Base-by-base conservation (phyloP, 2,329 filamentous ascomycete species). In the Fusarium agapanthi region DNA sequence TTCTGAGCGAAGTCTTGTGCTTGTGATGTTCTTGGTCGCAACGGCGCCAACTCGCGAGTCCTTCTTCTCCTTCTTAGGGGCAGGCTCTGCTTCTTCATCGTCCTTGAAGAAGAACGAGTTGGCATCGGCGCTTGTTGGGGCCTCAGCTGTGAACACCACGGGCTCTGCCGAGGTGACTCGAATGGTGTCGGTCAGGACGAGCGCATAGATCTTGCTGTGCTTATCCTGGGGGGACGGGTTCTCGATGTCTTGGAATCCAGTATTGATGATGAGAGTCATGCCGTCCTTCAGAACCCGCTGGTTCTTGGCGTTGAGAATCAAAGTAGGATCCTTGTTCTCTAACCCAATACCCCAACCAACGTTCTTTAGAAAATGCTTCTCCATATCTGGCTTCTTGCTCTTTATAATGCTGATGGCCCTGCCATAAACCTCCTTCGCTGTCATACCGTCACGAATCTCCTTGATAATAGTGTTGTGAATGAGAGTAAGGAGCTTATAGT, bases 71-170 rank as follows among this genome's bases (percentile, higher is more conserved):
- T 97, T 97, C 75, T 96, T 97, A n/a, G 94, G 93, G 15, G 93
- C 89, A 37, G 93, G 93, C 81, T 94, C 91, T 71, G 94, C 90
- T 75, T 97, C 93, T 79, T 97, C 94, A 69, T 97, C 95, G 75
- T 98, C 95, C 80, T 97, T 97, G 86, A 99, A 99, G 84, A 98
- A 98, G 86, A 99, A 99, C 0, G 95, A 97, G 43, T 95, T 95
- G 8, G 95, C 95, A 78, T 98, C 96, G 66, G 97, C 90, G 79
- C 97, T 95, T 34, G 93, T 93, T 5, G 95, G 91, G 1, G 95
- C 95, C 79, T 98, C 95, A 66, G 94, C 95, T 24, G 96, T 99
- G 83, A 99, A 98, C 34, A 98, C 91, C 37, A 95, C 92, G 2
- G 92, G 89, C 56, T 97, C 94, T n/a, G 84, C 84, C 11, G 89